Percentiles rank a stretch among this genome's conserved stretches.
phyloP scores from a whole-genome alignment of 164 flowering plant species.

The Tinospora cordifolia region DNA sequence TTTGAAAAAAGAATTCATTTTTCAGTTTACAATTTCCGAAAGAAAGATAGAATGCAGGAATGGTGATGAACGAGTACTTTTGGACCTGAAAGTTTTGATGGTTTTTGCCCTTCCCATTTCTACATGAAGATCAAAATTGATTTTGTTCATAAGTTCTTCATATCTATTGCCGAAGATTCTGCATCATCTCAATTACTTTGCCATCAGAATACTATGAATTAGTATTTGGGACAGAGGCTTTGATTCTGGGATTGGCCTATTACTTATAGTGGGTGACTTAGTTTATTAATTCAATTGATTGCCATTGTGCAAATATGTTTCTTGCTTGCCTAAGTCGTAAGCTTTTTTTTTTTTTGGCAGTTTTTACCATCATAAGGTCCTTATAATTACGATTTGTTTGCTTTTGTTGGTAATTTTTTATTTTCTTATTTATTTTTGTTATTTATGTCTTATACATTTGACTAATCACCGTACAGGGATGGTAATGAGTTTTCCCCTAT shows the following conservation, averaged over 20 bases:
- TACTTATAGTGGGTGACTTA: not conserved
- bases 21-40: no score
- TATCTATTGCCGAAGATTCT: no score
- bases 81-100: no score
- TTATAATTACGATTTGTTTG: not conserved
- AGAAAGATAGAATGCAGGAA: no score
- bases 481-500: conserved; percentile 75
- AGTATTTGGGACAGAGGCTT: not conserved
- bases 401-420: not conserved
- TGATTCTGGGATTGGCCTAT: not conserved
- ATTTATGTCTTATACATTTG: not conserved
- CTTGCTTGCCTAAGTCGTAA: not conserved
- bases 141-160: no score
- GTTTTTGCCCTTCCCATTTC: no score
- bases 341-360: not conserved
- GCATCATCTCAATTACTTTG: no score
- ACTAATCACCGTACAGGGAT: conserved; percentile 39
- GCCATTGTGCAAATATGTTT: not conserved
- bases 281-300: not conserved
- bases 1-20: no score
- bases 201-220: not conserved
- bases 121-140: no score
- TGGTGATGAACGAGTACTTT: no score
- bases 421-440: not conserved
- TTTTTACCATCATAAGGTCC: not conserved